phyloP scores from a whole-genome alignment of 345 rosid genomes.

The Heritiera littoralis region DNA sequence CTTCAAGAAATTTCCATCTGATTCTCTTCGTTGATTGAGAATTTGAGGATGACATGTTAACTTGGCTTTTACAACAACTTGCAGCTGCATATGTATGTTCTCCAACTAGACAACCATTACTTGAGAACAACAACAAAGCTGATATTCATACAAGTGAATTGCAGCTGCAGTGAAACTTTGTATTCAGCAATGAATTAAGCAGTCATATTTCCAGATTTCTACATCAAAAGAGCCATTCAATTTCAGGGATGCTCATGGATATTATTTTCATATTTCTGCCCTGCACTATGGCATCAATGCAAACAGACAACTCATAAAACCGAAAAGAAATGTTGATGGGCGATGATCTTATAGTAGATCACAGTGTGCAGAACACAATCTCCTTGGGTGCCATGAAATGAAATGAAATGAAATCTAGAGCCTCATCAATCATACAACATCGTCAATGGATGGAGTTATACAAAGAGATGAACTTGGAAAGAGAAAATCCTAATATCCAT shows the following conservation, averaged over 20 bases:
- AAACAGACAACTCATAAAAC: background rate
- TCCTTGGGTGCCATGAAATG: slow-evolving; percentile 5
- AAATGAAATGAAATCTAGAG: background rate
- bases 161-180: background rate
- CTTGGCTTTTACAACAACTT: background rate
- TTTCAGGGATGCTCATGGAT: background rate
- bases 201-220: background rate
- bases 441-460: background rate
- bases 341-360: background rate
- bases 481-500: background rate
- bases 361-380: slow-evolving; percentile 1
- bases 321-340: slow-evolving; percentile 3
- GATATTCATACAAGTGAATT: slow-evolving; percentile 27
- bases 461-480: background rate
- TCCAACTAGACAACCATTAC: background rate
- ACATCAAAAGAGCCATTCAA: background rate
- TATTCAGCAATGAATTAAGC: background rate
- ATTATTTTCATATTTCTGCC: background rate
- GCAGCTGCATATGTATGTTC: background rate
- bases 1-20: background rate
- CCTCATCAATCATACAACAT: slow-evolving; percentile 18
- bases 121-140: background rate
- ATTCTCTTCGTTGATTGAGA: background rate
- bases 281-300: background rate
- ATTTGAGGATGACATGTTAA: background rate